Conservation (phyloP, 179 eudicot genomes). For the Beta corolliflora region DNA sequence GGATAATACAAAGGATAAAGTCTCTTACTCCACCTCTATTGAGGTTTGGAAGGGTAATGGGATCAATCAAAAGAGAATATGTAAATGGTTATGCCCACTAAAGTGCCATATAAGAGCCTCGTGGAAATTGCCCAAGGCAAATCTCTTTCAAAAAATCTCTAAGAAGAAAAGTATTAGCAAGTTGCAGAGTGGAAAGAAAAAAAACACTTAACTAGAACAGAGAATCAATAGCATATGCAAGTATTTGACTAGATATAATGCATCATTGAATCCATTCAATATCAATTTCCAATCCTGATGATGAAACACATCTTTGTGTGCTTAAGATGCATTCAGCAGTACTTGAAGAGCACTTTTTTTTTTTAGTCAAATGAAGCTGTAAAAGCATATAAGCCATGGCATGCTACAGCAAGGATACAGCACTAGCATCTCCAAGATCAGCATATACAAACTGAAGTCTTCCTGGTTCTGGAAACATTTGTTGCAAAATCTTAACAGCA, state of each 20-base stretch:
- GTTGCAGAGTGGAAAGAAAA: not conserved
- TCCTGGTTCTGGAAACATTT: constrained; percentile 81
- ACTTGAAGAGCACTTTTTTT: not conserved
- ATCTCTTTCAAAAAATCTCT: not conserved
- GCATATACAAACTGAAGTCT: constrained; percentile 87
- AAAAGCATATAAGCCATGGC: not conserved
- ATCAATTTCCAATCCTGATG: not conserved
- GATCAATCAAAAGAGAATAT: not conserved
- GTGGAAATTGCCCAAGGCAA: not conserved
- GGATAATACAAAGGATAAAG: constrained; percentile 27
- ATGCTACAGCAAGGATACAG: constrained; percentile 56
- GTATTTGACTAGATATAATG: not conserved
- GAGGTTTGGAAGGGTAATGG: not conserved
- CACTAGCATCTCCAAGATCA: constrained; percentile 83
- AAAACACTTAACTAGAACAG: not conserved
- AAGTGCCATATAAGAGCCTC: not conserved
- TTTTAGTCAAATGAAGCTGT: not conserved
- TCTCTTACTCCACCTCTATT: not conserved
- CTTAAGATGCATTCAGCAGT: not conserved
- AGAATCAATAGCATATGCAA: not conserved
- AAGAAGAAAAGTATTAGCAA: not conserved
- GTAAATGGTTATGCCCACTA: not conserved
- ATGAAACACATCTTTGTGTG: too few species aligned
- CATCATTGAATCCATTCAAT: not conserved
- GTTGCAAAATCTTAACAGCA: constrained; percentile 80